Conservation (phyloP, 1,284 basidiomycete genomes). For the Austroboletus niveus region DNA sequence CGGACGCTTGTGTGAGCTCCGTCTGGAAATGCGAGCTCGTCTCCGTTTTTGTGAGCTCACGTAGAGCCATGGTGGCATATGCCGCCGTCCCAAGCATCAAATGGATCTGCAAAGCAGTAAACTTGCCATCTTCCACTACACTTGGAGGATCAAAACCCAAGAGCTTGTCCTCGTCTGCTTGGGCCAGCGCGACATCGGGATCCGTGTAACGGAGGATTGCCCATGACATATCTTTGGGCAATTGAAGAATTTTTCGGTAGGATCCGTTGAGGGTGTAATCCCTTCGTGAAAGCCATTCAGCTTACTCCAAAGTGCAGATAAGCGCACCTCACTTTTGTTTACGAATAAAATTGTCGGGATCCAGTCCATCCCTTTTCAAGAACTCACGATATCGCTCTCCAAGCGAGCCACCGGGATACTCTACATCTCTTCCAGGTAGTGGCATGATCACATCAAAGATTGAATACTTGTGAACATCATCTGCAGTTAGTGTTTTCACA, state of each 20-base stretch:
- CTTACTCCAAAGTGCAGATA: background rate
- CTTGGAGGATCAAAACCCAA: conserved; percentile 76
- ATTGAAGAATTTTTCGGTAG: conserved; percentile 88
- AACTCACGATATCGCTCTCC: conserved; percentile 83
- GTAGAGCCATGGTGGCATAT: conserved; percentile 94
- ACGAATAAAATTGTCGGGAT: conserved; percentile 82
- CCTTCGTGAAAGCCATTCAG: conserved; percentile 39
- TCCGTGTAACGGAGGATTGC: conserved; percentile 86
- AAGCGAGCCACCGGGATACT: conserved; percentile 81
- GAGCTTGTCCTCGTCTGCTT: conserved; percentile 92
- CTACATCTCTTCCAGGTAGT: conserved; percentile 89
- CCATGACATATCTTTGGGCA: conserved; percentile 82
- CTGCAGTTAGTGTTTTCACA: conserved; percentile 75
- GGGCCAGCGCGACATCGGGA: conserved; percentile 86
- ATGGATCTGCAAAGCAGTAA: conserved; percentile 81
- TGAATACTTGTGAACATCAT: conserved; percentile 74
- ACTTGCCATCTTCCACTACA: conserved; percentile 68
- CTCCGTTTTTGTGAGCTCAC: conserved; percentile 91
- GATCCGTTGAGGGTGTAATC: conserved; percentile 92
- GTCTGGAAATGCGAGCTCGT: conserved; percentile 88
- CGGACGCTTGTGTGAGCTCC: conserved; percentile 72
- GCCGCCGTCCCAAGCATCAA: conserved; percentile 82
- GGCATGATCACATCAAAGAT: conserved; percentile 97
- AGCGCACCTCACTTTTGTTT: conserved; percentile 72
- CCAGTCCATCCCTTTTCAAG: conserved; percentile 81